Percentiles rank a stretch among this genome's conserved stretches.
Conservation (phyloP, 495 filamentous ascomycete genomes). For the Neurospora sp. region DNA sequence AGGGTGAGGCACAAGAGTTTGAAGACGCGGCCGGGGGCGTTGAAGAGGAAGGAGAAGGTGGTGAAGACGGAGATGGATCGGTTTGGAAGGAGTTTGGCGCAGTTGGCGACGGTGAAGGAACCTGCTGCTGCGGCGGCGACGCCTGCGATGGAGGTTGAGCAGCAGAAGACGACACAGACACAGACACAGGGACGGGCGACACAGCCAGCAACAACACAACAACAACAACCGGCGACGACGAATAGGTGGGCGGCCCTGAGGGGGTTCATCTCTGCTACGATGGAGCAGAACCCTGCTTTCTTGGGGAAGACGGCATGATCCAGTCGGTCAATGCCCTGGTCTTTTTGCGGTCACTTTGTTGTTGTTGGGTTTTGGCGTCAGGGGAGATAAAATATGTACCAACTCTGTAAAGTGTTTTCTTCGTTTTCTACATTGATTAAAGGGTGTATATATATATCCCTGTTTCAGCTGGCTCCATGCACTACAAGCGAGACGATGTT, state of each 20-base stretch:
- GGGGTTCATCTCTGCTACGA: slow-evolving; percentile 58
- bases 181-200: not conserved
- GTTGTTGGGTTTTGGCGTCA: not conserved
- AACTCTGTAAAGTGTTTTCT: not conserved
- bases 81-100: slow-evolving; percentile 72
- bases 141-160: slow-evolving; percentile 5
- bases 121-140: not conserved
- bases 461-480: not conserved
- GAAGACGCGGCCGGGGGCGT: slow-evolving; percentile 61
- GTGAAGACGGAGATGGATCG: slow-evolving; percentile 69
- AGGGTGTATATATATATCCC: not conserved
- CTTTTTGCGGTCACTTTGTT: not conserved
- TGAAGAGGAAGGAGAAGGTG: slow-evolving; percentile 72
- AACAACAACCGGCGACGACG: slow-evolving; percentile 32
- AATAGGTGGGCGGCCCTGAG: slow-evolving; percentile 60
- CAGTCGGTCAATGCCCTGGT: not conserved
- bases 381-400: not conserved
- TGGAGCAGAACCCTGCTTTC: slow-evolving; percentile 65
- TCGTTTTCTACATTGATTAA: not conserved
- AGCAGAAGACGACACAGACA: slow-evolving; percentile 5
- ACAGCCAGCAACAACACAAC: slow-evolving; percentile 6
- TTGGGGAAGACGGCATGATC: slow-evolving; percentile 7
- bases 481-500: too few relatives aligned
- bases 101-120: slow-evolving; percentile 41
- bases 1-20: slow-evolving; percentile 61